Evolutionary conservation across 768 basidiomycete species (phyloP), one percentile per base, ranked within the genome.

Genomic region (Atractiella rhizophila): DNA sequence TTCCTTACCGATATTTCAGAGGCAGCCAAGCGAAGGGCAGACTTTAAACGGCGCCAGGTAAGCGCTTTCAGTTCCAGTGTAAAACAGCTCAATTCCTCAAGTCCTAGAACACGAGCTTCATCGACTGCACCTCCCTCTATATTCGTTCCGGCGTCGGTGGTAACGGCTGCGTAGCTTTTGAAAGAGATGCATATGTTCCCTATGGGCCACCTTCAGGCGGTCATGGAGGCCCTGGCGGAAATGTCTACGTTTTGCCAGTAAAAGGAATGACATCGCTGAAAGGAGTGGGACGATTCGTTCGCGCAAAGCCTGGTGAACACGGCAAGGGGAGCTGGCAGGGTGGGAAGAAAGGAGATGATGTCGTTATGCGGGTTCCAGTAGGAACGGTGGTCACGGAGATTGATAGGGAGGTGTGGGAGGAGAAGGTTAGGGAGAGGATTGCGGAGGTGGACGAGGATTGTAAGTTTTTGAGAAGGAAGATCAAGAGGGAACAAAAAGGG

Each of bases 141-240:
- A n/a, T n/a, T n/a, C n/a, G n/a, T n/a, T n/a, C n/a, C 78, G 85
- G 83, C 13, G 71, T 68, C 52, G 86, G 86, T 16, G 88, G 88
- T 0, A 65, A 81, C 42, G 88, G 88, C 19, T 80, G 83, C 47
- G 80, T 76, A 19, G 85, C 88, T 5, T 91, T 94, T 52, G 76
- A 85, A 53, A 72, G 81, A 43, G 82, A 88, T 60, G 80, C 81
- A 54, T 82, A 68, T 59, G 70, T 70, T 42, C 69, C 75, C 1
- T 68, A 71, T 46, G 81, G 82, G 8, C 32, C 24, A 29, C 47
- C 88, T 0, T 86, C 83, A 9, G 88, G 88, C 1, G 88, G 86
- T 1, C 77, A 78, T 45, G 88, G 88, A 13, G 88, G 85, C 2
- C 67, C 68, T 34, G 88, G 86, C 21, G 83, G 80, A 4, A 73